Evolutionary conservation across 768 basidiomycete species (phyloP).

Genomic region (Cystoderma amianthinum): DNA sequence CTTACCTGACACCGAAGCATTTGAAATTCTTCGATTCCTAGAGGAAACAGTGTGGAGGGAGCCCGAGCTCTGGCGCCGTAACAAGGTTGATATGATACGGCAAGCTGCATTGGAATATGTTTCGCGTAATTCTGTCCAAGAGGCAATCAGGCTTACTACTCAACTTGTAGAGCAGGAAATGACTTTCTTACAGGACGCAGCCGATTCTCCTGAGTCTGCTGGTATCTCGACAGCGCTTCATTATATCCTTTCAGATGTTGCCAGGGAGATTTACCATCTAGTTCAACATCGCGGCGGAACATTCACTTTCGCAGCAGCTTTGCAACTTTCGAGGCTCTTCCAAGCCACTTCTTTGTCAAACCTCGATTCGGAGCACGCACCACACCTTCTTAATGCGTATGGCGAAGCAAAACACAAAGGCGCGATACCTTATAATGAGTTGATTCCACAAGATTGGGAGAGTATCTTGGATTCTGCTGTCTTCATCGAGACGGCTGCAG

Average conservation of each 20-base stretch:
- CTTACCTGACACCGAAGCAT: slow-evolving; percentile 10
- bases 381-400: slow-evolving; percentile 39
- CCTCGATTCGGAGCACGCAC: slow-evolving; percentile 23
- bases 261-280: neutral
- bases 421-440: slow-evolving; percentile 15
- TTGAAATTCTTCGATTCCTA: slow-evolving; percentile 13
- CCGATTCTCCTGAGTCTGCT: neutral
- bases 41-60: neutral
- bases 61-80: too few species aligned
- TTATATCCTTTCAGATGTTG: neutral
- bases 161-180: neutral
- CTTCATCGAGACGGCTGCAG: slow-evolving; percentile 24
- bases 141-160: neutral
- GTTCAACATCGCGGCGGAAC: neutral
- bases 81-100: neutral
- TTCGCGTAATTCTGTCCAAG: neutral
- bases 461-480: slow-evolving; percentile 35
- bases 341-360: slow-evolving; percentile 23
- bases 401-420: slow-evolving; percentile 21
- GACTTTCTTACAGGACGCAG: neutral
- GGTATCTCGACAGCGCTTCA: neutral
- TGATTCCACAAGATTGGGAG: slow-evolving; percentile 37
- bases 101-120: neutral
- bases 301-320: slow-evolving; percentile 18
- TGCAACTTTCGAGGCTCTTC: slow-evolving; percentile 27